Base-by-base conservation (phyloP, 1,284 basidiomycete genomes). In the Cryptococcus sp. region DNA sequence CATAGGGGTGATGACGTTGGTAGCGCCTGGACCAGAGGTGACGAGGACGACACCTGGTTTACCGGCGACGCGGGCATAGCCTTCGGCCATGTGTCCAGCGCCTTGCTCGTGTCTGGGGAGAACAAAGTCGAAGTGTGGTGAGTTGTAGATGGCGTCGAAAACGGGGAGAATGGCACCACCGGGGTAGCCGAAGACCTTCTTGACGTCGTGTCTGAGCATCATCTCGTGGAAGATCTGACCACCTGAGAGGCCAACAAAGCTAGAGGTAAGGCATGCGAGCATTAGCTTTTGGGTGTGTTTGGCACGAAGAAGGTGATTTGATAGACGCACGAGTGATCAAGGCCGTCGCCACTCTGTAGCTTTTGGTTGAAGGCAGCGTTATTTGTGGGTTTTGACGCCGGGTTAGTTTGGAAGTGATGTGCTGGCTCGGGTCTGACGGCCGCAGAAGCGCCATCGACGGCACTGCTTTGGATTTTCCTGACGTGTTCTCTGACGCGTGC, bases 141-240 rank as follows among this genome's bases (percentile, higher is more conserved):
- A 97, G 80, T 97, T 90, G 84, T 98, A 89, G 79, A 98, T 99
- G 73, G 96, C 95, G 78, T 99, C 95, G 79, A 98, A 99, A 43
- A 99, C 95, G 67, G 95, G 96, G 19, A 98, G 86, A 75, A 98
- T 98, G 50, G 95, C 95, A 62, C 94, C 93, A 50, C 95, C 95
- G 17, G 95, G 95, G 80, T 99, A 99, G 49, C 95, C 95, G 74
- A 99, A 99, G 52, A 99, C 86, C 75, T 98, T 91, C 80, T 95
- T 96, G 72, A 99, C 94, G 58, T 85, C 86, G 79, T 99, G 95
- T 55, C 95, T 85, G 59, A 94, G 88, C 92, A 99, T 97, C 95
- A 99, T 98, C 81, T 99, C 94, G 79, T 99, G 93, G 82, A 99
- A 97, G 75, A 99, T 97, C 79, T 97, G 85, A 40, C 95, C 95